Conservation (phyloP, 1,284 basidiomycete species). For the Crocinoboletus sp. region DNA sequence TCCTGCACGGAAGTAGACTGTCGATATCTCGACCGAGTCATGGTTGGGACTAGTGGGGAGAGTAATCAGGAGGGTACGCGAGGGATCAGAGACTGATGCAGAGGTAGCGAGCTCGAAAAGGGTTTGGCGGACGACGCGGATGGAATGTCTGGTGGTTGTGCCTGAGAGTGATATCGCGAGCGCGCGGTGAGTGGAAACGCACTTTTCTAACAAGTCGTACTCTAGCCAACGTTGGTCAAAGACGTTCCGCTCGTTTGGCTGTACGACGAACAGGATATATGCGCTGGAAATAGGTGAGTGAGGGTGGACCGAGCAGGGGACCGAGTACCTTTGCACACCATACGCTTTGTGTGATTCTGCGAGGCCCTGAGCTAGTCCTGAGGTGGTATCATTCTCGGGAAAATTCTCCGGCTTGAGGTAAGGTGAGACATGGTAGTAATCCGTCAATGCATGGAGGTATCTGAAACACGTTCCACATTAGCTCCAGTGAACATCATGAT, state of each 20-base stretch:
- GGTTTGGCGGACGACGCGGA: conserved; percentile 72
- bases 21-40: conserved; percentile 63
- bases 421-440: conserved; percentile 61
- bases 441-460: conserved; percentile 61
- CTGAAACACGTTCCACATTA: conserved; percentile 34
- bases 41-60: conserved; percentile 21
- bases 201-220: conserved; percentile 79
- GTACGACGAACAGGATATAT: conserved; percentile 84
- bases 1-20: conserved; percentile 85
- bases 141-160: conserved; percentile 52
- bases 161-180: neutral
- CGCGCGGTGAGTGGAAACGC: conserved; percentile 19
- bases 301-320: neutral
- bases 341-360: conserved; percentile 81
- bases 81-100: conserved; percentile 45
- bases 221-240: conserved; percentile 94
- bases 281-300: conserved; percentile 40
- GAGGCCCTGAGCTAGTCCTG: conserved; percentile 71
- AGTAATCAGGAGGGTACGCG: conserved; percentile 36
- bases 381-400: conserved; percentile 71
- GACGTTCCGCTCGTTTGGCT: conserved; percentile 89
- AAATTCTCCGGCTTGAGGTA: conserved; percentile 55
- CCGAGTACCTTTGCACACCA: conserved; percentile 39
- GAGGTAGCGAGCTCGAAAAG: conserved; percentile 59
- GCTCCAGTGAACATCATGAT: neutral